Evolutionary conservation across 176 grass and related monocot species (phyloP).

Genomic region (Lolium perenne): DNA sequence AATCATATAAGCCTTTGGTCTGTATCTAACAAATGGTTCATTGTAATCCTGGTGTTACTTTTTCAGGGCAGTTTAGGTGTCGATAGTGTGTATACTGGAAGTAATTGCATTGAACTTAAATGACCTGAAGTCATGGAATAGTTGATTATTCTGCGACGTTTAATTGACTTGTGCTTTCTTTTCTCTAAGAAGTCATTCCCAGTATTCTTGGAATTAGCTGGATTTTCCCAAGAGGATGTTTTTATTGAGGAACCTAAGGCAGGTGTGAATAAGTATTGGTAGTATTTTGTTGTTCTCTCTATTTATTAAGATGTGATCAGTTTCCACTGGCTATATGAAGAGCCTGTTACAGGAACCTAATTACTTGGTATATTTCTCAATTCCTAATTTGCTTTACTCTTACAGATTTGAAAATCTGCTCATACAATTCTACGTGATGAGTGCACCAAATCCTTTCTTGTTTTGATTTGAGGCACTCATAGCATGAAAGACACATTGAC

Average conservation of each 20-base stretch:
- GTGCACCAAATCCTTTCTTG: slow-evolving; percentile 27
- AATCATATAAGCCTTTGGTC: slow-evolving; percentile 18
- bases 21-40: slow-evolving; percentile 20
- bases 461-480: no score
- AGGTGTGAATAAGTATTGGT: no score
- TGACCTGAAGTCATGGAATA: no score
- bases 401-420: slow-evolving; percentile 82
- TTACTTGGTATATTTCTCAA: slow-evolving; percentile 25
- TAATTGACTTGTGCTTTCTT: slow-evolving; percentile 39
- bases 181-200: slow-evolving; percentile 94
- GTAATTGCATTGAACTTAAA: slow-evolving; percentile 48
- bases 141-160: no score
- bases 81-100: slow-evolving; percentile 81
- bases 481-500: slow-evolving; percentile 41
- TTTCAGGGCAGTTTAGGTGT: slow-evolving; percentile 78
- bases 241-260: no score
- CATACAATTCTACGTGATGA: slow-evolving; percentile 88
- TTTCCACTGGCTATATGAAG: slow-evolving; percentile 25
- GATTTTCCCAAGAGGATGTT: not conserved
- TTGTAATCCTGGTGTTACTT: slow-evolving; percentile 26
- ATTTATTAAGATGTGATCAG: slow-evolving; percentile 6
- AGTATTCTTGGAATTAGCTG: slow-evolving; percentile 74
- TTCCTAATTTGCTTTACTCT: slow-evolving; percentile 28
- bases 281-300: slow-evolving; percentile 7
- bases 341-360: slow-evolving; percentile 20